Percentiles rank a stretch among this genome's conserved stretches.
Conservation (phyloP, 2,329 filamentous ascomycete genomes). For the Phialocephala subalpina region DNA sequence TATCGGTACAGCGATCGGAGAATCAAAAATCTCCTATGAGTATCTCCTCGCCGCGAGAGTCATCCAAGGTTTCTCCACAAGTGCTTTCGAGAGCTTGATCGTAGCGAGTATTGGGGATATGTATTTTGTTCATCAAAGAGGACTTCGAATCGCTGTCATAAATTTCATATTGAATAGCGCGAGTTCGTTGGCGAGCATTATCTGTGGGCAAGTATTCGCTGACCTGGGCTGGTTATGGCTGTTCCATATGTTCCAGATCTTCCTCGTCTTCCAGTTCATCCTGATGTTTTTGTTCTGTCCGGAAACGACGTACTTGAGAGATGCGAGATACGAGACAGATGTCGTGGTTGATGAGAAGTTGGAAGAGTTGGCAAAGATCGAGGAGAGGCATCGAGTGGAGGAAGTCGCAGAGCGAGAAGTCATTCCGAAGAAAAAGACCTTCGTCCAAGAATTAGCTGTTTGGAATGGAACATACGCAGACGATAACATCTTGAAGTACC, state of each 20-base stretch:
- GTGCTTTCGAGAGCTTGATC: conserved; percentile 13
- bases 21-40: conserved; percentile 21
- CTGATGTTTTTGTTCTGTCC: conserved; percentile 20
- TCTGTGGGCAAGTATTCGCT: conserved; percentile 17
- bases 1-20: conserved; percentile 29
- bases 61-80: conserved; percentile 16
- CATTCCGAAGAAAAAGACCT: conserved; percentile 19
- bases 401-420: conserved; percentile 3
- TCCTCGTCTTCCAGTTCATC: conserved; percentile 18
- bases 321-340: conserved; percentile 19
- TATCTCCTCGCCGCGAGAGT: conserved; percentile 33
- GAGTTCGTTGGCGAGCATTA: conserved; percentile 14
- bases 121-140: conserved; percentile 22
- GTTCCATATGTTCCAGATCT: conserved; percentile 23
- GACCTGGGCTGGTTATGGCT: conserved; percentile 20
- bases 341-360: conserved; percentile 14
- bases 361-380: conserved; percentile 15
- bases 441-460: conserved; percentile 18
- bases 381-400: conserved; percentile 11
- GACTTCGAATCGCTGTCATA: conserved; percentile 11
- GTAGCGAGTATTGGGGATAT: conserved; percentile 16
- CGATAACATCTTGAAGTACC: conserved; percentile 19
- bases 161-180: conserved; percentile 21
- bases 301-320: conserved; percentile 17
- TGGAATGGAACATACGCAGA: conserved; percentile 15